A percentile compares a stretch with the other conserved stretches of the same genome.
phyloP scores from a whole-genome alignment of 139 green algal genomes.

The Coelastrella sp. region DNA sequence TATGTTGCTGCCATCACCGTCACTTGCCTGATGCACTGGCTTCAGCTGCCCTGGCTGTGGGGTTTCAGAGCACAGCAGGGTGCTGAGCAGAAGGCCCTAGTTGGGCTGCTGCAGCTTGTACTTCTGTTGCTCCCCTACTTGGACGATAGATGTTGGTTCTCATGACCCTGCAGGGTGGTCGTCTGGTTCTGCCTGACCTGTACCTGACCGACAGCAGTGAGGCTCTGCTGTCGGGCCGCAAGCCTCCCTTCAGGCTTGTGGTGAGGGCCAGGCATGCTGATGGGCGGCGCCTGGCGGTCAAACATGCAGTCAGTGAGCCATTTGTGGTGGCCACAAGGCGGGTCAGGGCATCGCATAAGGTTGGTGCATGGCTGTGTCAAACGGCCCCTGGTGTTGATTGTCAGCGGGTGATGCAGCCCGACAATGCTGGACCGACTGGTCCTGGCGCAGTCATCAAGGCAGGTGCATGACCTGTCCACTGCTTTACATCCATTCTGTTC shows the following conservation, averaged over 20 bases:
- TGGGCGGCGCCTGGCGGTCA: conserved; percentile 25
- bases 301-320: conserved; percentile 79
- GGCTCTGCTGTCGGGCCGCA: conserved; percentile 87
- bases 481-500: not conserved
- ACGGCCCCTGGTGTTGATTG: too few relatives aligned
- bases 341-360: conserved; percentile 84
- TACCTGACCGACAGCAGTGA: conserved; percentile 86
- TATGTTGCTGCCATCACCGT: too few relatives aligned
- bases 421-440: not conserved
- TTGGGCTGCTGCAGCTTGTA: not conserved
- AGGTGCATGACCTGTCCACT: not conserved
- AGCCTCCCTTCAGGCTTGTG: conserved; percentile 90
- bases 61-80: not conserved
- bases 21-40: not conserved
- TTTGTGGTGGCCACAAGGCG: conserved; percentile 88
- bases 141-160: not conserved
- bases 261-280: conserved; percentile 64
- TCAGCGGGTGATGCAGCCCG: not conserved
- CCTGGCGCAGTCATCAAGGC: not conserved
- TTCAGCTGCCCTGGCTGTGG: too few relatives aligned
- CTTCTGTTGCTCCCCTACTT: not conserved
- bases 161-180: conserved; percentile 59
- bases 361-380: conserved; percentile 26
- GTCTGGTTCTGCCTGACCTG: conserved; percentile 78
- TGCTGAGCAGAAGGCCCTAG: not conserved